Percentiles rank a stretch among this genome's conserved stretches.
phyloP scores from a whole-genome alignment of 1,284 basidiomycete genomes.

The Pseudozyma sp. region DNA sequence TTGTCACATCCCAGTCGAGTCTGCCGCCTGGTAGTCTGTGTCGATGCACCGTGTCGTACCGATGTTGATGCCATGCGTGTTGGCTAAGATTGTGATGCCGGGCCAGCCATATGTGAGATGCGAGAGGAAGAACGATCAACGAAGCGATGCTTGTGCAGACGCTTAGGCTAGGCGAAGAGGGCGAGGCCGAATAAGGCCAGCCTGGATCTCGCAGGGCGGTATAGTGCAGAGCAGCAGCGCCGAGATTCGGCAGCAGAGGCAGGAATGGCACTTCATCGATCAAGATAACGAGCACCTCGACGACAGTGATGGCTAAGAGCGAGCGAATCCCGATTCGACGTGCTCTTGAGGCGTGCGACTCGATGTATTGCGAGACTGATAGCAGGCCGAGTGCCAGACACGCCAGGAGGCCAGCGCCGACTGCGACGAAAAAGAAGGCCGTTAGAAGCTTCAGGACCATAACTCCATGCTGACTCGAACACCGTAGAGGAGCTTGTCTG shows the following conservation, averaged over 20 bases:
- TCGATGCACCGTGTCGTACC: constrained; percentile 34
- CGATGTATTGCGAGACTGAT: constrained; percentile 43
- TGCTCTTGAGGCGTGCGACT: constrained; percentile 29
- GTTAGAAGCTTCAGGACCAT: constrained; percentile 35
- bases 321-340: constrained; percentile 26
- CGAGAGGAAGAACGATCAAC: constrained; percentile 23
- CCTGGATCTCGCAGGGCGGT: constrained; percentile 5
- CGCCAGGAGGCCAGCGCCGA: constrained; percentile 4
- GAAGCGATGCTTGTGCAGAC: not conserved
- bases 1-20: constrained; percentile 44
- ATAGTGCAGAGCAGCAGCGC: constrained; percentile 17
- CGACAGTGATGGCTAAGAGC: not conserved
- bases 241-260: constrained; percentile 20
- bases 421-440: constrained; percentile 14
- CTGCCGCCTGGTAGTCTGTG: constrained; percentile 33
- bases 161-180: not conserved
- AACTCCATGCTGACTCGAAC: not conserved
- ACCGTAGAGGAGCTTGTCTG: not conserved
- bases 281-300: constrained; percentile 11
- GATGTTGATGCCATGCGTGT: constrained; percentile 38
- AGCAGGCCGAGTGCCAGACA: constrained; percentile 41
- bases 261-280: constrained; percentile 27
- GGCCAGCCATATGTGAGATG: constrained; percentile 32
- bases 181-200: constrained; percentile 26
- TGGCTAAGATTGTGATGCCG: constrained; percentile 33